Evolutionary conservation across 805 yeast species (phyloP).

Genomic region (Metschnikowia noctiluminum): DNA sequence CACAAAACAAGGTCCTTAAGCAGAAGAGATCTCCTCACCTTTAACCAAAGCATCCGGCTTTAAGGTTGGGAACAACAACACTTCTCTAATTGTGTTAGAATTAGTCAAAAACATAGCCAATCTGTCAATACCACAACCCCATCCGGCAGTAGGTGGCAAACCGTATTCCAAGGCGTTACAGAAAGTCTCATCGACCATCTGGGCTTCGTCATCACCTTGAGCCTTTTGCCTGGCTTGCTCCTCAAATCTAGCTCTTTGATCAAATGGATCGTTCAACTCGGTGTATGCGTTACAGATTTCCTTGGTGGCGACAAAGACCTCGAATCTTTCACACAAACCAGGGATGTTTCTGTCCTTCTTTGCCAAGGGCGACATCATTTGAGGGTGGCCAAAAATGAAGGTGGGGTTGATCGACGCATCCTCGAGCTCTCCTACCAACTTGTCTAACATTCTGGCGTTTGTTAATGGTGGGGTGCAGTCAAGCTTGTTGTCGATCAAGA

Average conservation of each 20-base stretch:
- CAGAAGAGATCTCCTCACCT: constrained; percentile 29
- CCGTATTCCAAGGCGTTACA: constrained; percentile 97
- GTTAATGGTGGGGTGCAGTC: constrained; percentile 93
- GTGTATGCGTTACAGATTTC: constrained; percentile 98
- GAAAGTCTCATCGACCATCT: constrained; percentile 93
- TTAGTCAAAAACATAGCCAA: constrained; percentile 96
- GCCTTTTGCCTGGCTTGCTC: constrained; percentile 98
- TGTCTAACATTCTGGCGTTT: constrained; percentile 98
- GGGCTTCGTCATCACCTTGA: constrained; percentile 99
- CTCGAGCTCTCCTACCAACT: constrained; percentile 94
- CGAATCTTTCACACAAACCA: constrained; percentile 97
- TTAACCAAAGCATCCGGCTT: constrained; percentile 71
- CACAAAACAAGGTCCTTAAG: constrained; percentile 3
- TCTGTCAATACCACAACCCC: constrained; percentile 99
- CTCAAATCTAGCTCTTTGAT: constrained; percentile 95
- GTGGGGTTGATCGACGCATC: constrained; percentile 95
- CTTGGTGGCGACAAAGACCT: constrained; percentile 97
- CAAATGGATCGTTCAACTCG: constrained; percentile 98
- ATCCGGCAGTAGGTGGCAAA: constrained; percentile 98
- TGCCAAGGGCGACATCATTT: constrained; percentile 99
- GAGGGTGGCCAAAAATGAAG: constrained; percentile 97
- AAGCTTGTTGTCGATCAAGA: constrained; percentile 73
- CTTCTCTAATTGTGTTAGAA: constrained; percentile 96
- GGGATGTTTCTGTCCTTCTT: constrained; percentile 89
- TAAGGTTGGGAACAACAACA: constrained; percentile 95